phyloP scores from a whole-genome alignment of 345 rosid genomes.

The Dipteronia sinensis region DNA sequence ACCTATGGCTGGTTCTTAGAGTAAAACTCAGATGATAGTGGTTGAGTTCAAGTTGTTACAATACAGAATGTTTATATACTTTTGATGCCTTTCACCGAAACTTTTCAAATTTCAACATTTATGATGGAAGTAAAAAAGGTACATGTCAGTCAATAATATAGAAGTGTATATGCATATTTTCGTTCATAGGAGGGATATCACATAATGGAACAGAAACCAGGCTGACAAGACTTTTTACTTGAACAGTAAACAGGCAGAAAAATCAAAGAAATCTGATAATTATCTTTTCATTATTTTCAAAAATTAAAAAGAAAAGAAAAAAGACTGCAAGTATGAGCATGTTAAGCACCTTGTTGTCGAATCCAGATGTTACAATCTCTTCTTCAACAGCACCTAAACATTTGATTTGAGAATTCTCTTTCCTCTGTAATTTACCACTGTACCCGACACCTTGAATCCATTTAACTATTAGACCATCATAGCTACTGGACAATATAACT shows the following conservation, averaged over 20 bases:
- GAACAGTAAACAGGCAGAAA: neutral
- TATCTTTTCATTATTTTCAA: neutral
- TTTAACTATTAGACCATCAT: constrained; percentile 86
- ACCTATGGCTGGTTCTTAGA: too few relatives aligned
- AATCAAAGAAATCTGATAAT: neutral
- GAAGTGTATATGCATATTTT: neutral
- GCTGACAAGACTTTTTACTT: neutral
- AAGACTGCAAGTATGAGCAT: neutral
- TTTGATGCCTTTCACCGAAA: too few relatives aligned
- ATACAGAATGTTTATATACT: too few relatives aligned
- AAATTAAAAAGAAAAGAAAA: too few relatives aligned
- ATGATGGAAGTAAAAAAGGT: too few relatives aligned
- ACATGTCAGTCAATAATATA: too few relatives aligned
- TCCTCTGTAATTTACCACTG: constrained; percentile 70
- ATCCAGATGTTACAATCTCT: constrained; percentile 85
- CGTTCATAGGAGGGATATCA: neutral
- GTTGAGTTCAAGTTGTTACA: too few relatives aligned
- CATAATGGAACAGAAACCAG: neutral
- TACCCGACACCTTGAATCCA: constrained; percentile 94
- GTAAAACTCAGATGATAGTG: too few relatives aligned
- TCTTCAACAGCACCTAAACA: constrained; percentile 82
- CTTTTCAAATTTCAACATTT: too few relatives aligned
- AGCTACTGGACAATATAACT: constrained; percentile 72
- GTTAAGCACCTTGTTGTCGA: constrained; percentile 77
- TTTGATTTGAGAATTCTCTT: constrained; percentile 79